A percentile compares a stretch with the other conserved stretches of the same genome.
phyloP scores from a whole-genome alignment of 2,329 filamentous ascomycete species.

The Emmonsia crescens region DNA sequence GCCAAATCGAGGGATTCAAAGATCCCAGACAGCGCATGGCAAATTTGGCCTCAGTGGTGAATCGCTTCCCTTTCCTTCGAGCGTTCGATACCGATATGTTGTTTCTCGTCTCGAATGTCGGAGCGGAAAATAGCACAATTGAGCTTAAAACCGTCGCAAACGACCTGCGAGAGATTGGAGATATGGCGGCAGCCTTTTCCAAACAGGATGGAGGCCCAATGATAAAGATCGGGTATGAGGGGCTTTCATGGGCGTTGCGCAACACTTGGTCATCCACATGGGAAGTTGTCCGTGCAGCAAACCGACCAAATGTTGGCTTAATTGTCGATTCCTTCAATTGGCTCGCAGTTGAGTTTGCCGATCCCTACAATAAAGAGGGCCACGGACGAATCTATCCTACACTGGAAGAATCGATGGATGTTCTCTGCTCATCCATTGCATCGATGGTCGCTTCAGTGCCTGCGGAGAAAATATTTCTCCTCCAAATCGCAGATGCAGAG shows the following conservation, averaged over 20 bases:
- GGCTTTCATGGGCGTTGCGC: neutral
- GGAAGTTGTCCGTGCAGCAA: slow-evolving; percentile 2
- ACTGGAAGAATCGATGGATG: neutral
- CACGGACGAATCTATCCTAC: slow-evolving; percentile 3
- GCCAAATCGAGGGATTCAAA: neutral
- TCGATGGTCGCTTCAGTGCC: slow-evolving; percentile 3
- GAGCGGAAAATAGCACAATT: slow-evolving; percentile 2
- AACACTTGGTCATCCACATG: slow-evolving; percentile 5
- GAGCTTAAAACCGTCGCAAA: slow-evolving; percentile 1
- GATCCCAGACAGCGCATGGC: neutral
- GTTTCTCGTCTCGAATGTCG: neutral
- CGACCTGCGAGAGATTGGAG: slow-evolving; percentile 1
- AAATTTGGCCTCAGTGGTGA: neutral
- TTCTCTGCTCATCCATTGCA: slow-evolving; percentile 3
- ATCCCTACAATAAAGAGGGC: slow-evolving; percentile 3
- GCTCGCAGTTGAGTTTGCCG: slow-evolving; percentile 3
- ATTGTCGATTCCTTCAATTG: slow-evolving; percentile 3
- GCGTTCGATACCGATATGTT: slow-evolving; percentile 2
- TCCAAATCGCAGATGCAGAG: slow-evolving; percentile 3
- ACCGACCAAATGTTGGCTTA: neutral
- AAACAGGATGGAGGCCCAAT: slow-evolving; percentile 2
- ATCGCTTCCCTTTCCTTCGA: neutral
- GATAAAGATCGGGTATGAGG: slow-evolving; percentile 2
- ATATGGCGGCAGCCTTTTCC: slow-evolving; percentile 1
- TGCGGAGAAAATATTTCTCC: slow-evolving; percentile 3